Evolutionary conservation across 2,329 filamentous ascomycete species (phyloP).

Genomic region (Ascomycota sp.): DNA sequence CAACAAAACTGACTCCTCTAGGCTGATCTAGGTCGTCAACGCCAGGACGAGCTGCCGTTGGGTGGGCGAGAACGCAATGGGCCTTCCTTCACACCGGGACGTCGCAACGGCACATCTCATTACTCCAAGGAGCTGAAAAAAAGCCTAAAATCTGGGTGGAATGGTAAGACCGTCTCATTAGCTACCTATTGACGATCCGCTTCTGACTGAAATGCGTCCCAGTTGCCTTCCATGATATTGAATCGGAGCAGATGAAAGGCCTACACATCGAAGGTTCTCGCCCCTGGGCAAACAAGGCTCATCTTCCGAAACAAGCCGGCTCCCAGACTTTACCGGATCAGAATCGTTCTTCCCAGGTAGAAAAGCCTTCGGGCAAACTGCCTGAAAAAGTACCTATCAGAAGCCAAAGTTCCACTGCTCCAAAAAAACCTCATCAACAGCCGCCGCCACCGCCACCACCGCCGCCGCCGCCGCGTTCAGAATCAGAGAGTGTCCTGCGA

Average conservation of each 20-base stretch:
- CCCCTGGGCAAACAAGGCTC: constrained; percentile 5
- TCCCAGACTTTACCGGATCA: background rate
- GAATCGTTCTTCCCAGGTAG: too few species aligned
- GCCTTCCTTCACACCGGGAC: constrained; percentile 3
- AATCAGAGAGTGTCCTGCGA: too few species aligned
- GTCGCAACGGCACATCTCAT: constrained; percentile 2
- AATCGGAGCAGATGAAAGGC: constrained; percentile 6
- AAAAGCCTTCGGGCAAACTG: too few species aligned
- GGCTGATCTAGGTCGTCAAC: constrained; percentile 6
- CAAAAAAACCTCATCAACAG: too few species aligned
- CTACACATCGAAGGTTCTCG: constrained; percentile 4
- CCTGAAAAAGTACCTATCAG: too few species aligned
- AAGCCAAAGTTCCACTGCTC: too few species aligned
- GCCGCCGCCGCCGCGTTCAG: too few species aligned
- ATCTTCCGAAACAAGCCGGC: background rate
- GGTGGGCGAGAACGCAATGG: constrained; percentile 3
- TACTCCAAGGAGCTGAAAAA: constrained; percentile 3
- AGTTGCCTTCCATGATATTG: constrained; percentile 6
- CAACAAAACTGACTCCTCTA: background rate
- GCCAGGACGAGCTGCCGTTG: constrained; percentile 6
- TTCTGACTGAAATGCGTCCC: background rate
- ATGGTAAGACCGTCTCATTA: constrained; percentile 1
- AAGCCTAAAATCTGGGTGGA: constrained; percentile 4
- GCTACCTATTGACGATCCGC: too few species aligned
- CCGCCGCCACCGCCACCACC: too few species aligned